Percentiles rank a stretch among this genome's conserved stretches.
Conservation (phyloP, 805 yeast genomes). For the Suhomyces sp. region DNA sequence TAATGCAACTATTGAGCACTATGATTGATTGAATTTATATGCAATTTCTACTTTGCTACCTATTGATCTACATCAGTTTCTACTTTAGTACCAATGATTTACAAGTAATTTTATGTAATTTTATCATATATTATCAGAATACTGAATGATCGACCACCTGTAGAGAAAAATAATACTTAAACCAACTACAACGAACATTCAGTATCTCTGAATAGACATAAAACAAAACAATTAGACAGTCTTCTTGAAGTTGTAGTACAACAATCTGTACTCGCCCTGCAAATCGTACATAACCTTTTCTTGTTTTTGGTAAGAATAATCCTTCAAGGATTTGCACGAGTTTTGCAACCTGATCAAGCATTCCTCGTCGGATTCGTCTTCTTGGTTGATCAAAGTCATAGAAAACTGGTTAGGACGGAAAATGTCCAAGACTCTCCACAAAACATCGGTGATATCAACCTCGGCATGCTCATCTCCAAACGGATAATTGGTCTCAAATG, state of each 20-base stretch:
- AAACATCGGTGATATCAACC: constrained; percentile 51
- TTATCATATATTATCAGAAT: background rate
- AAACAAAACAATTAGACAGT: background rate
- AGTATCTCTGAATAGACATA: background rate
- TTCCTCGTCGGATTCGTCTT: constrained; percentile 8
- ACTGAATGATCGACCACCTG: constrained; percentile 11
- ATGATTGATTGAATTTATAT: no score
- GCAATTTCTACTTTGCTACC: no score
- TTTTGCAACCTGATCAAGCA: constrained; percentile 13
- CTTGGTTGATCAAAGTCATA: constrained; percentile 35
- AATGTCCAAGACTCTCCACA: constrained; percentile 56
- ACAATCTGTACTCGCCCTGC: constrained; percentile 62
- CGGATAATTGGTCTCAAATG: constrained; percentile 86
- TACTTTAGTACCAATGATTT: background rate
- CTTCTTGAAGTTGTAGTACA: constrained; percentile 64
- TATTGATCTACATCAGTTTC: no score
- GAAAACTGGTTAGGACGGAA: constrained; percentile 79
- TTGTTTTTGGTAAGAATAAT: constrained; percentile 50
- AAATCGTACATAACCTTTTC: constrained; percentile 75
- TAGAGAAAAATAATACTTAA: constrained; percentile 9
- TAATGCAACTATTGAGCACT: no score
- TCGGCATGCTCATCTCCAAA: constrained; percentile 30
- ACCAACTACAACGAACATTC: constrained; percentile 10
- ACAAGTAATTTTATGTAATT: background rate
- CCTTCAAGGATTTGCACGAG: constrained; percentile 28